Conservation (phyloP, 176 grass and related monocot genomes). For the Tuctoria greenei region DNA sequence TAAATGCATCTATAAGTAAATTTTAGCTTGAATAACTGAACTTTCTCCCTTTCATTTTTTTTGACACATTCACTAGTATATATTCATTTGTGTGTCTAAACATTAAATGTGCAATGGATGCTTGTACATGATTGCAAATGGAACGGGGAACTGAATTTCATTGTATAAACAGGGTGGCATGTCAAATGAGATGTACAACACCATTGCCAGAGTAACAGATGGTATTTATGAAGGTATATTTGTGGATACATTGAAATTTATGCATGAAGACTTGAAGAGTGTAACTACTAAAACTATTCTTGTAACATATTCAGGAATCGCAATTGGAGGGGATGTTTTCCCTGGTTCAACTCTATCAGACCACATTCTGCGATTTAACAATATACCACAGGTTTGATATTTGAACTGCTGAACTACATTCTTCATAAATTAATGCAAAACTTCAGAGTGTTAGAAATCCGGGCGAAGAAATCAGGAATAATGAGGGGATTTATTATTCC, state of each 20-base stretch:
- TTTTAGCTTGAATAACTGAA: neutral
- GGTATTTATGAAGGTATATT: slow-evolving; percentile 98
- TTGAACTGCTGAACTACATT: slow-evolving; percentile 11
- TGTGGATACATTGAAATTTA: slow-evolving; percentile 8
- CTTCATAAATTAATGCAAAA: neutral
- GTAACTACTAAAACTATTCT: slow-evolving; percentile 5
- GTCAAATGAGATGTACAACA: slow-evolving; percentile 99
- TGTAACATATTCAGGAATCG: slow-evolving; percentile 66
- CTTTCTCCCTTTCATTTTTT: neutral
- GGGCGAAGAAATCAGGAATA: no score
- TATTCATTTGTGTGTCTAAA: neutral
- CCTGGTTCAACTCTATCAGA: slow-evolving; percentile 97
- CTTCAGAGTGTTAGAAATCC: no score
- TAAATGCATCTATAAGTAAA: neutral
- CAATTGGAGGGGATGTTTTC: slow-evolving; percentile 99
- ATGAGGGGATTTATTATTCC: no score
- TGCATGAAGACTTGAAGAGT: slow-evolving; percentile 3
- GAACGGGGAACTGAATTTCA: slow-evolving; percentile 6
- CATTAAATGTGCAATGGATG: neutral
- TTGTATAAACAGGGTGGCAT: slow-evolving; percentile 79
- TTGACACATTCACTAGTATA: slow-evolving; percentile 7
- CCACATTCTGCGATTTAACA: slow-evolving; percentile 95
- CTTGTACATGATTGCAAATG: neutral
- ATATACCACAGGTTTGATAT: slow-evolving; percentile 82
- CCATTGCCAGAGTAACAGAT: slow-evolving; percentile 94